Conservation (phyloP, 1,139 yeast species). For the Geotrichum europaeum region DNA sequence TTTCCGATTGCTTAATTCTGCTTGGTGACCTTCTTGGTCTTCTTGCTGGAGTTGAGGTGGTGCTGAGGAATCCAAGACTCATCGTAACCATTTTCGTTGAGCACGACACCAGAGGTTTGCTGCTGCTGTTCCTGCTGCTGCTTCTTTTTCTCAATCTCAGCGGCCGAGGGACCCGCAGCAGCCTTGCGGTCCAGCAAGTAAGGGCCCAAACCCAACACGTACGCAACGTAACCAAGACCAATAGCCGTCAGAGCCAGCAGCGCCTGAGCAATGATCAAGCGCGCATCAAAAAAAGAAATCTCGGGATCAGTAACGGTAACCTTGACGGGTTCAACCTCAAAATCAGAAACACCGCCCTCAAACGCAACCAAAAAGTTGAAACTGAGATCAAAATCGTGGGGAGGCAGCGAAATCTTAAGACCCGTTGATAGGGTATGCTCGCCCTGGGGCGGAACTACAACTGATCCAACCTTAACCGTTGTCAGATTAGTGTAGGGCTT, state of each 20-base stretch:
- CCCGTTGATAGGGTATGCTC: conserved; percentile 31
- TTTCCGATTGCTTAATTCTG: background rate
- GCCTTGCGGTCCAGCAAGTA: conserved; percentile 31
- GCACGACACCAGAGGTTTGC: conserved; percentile 24
- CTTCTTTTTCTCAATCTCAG: conserved; percentile 22
- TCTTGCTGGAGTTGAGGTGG: conserved; percentile 34
- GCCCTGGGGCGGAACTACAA: conserved; percentile 46
- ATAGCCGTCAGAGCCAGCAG: conserved; percentile 49
- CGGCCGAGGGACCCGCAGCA: conserved; percentile 7
- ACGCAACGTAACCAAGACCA: conserved; percentile 45
- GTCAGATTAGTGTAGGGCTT: conserved; percentile 39
- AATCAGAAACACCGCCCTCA: conserved; percentile 46
- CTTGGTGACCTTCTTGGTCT: conserved; percentile 8
- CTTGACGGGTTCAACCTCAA: conserved; percentile 53
- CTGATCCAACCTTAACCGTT: conserved; percentile 46
- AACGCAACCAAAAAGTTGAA: conserved; percentile 55
- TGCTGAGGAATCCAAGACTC: conserved; percentile 56
- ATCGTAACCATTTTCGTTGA: conserved; percentile 39
- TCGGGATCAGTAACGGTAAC: conserved; percentile 58
- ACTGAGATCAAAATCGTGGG: conserved; percentile 53
- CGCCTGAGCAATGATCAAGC: conserved; percentile 57
- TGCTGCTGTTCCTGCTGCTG: background rate
- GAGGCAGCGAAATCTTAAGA: conserved; percentile 44
- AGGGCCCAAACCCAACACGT: conserved; percentile 42
- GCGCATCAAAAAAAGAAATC: conserved; percentile 67